Evolutionary conservation across 129 eudicot species (phyloP), one percentile per base, ranked within the genome.

Genomic region (Lonicera japonica): DNA sequence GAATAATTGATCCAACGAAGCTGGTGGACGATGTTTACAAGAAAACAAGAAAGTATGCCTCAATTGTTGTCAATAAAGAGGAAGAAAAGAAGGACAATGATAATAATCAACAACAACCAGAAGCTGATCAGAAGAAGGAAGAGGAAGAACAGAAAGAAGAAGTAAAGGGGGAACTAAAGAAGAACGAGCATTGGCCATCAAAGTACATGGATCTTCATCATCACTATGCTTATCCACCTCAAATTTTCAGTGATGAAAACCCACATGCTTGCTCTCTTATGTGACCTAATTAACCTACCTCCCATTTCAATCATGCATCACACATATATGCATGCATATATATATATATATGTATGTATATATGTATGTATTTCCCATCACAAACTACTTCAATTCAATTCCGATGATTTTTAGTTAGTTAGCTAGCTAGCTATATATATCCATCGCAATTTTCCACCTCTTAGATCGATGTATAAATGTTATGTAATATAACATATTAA

Each of bases 241-340:
- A 85, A 51, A 67, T 89, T 51, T 85, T 89, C 63, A 89, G 96
- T 60, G 95, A 89, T 71, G 96, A 89, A 68, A 82, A 89, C 67
- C 96, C 96, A 0, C 53, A 89, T 80, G 96, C 95, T 58, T 89
- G 96, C 66, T 70, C 70, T 17, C 64, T 79, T n/a, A 88, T 88
- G 96, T 88, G 64, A 77, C 17, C 59, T 4, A 29, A 20, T n/a
- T n/a, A n/a, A 29, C 6, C 36, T 2, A 29, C 36, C 2, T 2
- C 36, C 36, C 2, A 29, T 29, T 29, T 6, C n/a, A n/a, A n/a
- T n/a, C n/a, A n/a, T n/a, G n/a, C n/a, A n/a, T n/a, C n/a, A n/a
- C n/a, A n/a, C n/a, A n/a, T n/a, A n/a, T n/a, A n/a, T n/a, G n/a
- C n/a, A n/a, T n/a, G n/a, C n/a, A n/a, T n/a, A n/a, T n/a, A n/a